phyloP scores from a whole-genome alignment of 1,284 basidiomycete species.

The Papiliotrema fonsecae region DNA sequence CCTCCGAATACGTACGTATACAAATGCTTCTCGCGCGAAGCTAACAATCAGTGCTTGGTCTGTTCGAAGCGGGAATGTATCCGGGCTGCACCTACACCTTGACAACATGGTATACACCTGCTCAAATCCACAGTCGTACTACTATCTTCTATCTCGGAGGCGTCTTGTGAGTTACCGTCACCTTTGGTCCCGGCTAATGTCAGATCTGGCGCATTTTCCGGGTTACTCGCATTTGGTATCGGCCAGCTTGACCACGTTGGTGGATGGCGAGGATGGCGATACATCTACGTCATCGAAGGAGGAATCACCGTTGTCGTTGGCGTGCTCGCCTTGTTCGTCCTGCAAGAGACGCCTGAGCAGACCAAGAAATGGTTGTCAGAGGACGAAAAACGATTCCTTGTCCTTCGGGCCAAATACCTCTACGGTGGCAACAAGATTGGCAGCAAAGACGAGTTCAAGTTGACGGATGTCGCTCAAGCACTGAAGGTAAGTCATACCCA shows the following conservation, averaged over 20 bases:
- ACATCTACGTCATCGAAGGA: constrained; percentile 16
- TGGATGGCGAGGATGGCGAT: constrained; percentile 28
- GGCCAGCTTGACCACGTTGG: constrained; percentile 24
- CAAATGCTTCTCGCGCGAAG: neutral
- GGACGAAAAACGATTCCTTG: constrained; percentile 10
- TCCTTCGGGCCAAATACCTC: constrained; percentile 9
- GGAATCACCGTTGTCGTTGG: constrained; percentile 4
- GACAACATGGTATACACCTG: constrained; percentile 27
- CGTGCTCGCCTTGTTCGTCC: constrained; percentile 1
- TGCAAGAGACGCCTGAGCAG: constrained; percentile 5
- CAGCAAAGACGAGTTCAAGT: constrained; percentile 2
- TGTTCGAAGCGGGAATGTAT: constrained; percentile 24
- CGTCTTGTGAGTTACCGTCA: constrained; percentile 5
- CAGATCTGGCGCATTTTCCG: constrained; percentile 25
- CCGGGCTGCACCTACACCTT: constrained; percentile 18
- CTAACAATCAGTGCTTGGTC: constrained; percentile 13
- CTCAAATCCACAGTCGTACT: constrained; percentile 14
- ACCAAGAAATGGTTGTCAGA: constrained; percentile 6
- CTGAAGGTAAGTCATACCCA: constrained; percentile 13
- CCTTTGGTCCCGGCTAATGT: neutral
- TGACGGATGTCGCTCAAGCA: constrained; percentile 8
- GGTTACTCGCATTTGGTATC: constrained; percentile 32
- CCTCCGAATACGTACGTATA: constrained; percentile 15
- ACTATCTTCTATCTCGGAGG: constrained; percentile 22
- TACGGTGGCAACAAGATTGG: constrained; percentile 6